Conservation (phyloP, 2,329 filamentous ascomycete species). For the Trichoderma afroharzianum region DNA sequence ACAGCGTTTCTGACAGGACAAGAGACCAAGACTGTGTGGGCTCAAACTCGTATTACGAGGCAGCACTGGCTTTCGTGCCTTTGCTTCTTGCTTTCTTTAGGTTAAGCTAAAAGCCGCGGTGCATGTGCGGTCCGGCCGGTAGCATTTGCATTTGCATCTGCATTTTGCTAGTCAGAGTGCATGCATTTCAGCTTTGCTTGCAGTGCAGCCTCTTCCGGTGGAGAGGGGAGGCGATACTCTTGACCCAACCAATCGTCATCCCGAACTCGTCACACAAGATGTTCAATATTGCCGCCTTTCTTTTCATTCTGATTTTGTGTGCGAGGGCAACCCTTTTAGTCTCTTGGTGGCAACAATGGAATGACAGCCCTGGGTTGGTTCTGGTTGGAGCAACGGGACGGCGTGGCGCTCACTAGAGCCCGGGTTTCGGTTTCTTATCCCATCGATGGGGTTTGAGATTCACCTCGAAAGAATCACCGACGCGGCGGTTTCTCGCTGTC, state of each 20-base stretch:
- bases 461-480: background rate
- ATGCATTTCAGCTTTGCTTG: background rate
- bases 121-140: background rate
- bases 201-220: background rate
- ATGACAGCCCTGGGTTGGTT: background rate
- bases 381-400: background rate
- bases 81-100: background rate
- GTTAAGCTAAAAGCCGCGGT: background rate
- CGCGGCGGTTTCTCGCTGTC: background rate
- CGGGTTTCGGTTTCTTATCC: background rate
- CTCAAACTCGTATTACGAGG: background rate
- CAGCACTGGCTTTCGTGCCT: background rate
- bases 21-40: background rate
- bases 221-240: background rate
- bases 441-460: background rate
- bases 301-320: background rate
- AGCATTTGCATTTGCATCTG: background rate
- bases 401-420: slow-evolving; percentile 14
- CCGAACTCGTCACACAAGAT: background rate
- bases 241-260: background rate
- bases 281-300: background rate
- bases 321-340: background rate
- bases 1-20: background rate
- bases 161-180: background rate
- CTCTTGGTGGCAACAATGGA: background rate